These are phyloP conservation scores for Uronychia setigera DNA, from an alignment of 73 alveolate genomes.

Conservation along the genomic window DNA sequence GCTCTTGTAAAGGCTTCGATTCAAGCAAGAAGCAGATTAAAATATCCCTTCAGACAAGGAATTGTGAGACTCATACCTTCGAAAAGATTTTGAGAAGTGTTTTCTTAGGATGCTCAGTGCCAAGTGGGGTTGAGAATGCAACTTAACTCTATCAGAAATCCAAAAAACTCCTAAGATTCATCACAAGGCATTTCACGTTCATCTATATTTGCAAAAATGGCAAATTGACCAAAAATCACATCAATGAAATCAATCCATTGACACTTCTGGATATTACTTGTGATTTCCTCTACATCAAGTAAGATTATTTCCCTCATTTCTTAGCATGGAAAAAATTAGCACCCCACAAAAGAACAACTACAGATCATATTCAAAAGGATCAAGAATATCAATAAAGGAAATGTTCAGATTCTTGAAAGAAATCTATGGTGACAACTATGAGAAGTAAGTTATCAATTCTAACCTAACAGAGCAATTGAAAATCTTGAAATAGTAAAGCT, in stretches of 20 bases:
- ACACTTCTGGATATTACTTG: constrained; percentile 43
- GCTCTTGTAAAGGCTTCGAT: constrained; percentile 42
- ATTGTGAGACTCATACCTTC: constrained; percentile 52
- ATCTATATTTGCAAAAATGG: constrained; percentile 54
- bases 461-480: background rate
- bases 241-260: constrained; percentile 53
- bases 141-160: constrained; percentile 15
- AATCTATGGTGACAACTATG: constrained; percentile 33
- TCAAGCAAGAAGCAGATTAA: constrained; percentile 19
- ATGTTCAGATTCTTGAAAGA: constrained; percentile 43
- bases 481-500: constrained; percentile 35
- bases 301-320: background rate
- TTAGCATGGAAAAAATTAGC: background rate
- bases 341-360: constrained; percentile 5
- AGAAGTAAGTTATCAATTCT: background rate
- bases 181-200: constrained; percentile 44
- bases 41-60: background rate
- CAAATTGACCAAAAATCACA: constrained; percentile 11
- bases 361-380: constrained; percentile 47
- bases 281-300: constrained; percentile 51
- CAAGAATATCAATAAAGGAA: constrained; percentile 33
- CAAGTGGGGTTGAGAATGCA: constrained; percentile 25
- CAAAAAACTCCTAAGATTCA: constrained; percentile 45
- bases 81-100: constrained; percentile 49
- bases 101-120: constrained; percentile 40